Conservation (phyloP, 1,139 yeast species). For the Debaryomyces nepalensis region DNA sequence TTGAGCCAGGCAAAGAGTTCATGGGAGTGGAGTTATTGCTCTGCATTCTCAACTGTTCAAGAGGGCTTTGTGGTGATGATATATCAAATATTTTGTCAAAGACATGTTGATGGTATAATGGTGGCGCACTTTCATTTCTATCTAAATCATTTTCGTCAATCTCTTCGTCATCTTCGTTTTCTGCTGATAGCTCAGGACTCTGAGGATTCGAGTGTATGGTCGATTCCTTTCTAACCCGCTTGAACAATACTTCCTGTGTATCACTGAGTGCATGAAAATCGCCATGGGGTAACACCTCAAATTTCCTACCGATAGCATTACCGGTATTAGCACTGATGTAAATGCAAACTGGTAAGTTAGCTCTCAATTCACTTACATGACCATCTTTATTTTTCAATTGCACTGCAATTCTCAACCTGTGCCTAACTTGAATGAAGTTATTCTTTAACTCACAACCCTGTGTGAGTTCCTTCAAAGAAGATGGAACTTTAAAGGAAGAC, state of each 20-base stretch:
- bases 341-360: constrained; percentile 64
- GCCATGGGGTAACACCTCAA: constrained; percentile 56
- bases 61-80: constrained; percentile 41
- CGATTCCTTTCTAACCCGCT: constrained; percentile 20
- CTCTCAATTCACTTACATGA: constrained; percentile 68
- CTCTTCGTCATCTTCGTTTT: constrained; percentile 21
- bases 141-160: constrained; percentile 32
- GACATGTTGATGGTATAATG: constrained; percentile 44
- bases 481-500: constrained; percentile 55
- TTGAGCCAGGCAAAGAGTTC: constrained; percentile 25
- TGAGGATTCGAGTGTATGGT: constrained; percentile 16
- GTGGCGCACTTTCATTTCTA: constrained; percentile 43
- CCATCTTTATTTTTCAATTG: constrained; percentile 64
- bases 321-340: constrained; percentile 61
- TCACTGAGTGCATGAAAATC: constrained; percentile 44
- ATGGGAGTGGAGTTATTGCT: constrained; percentile 21
- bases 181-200: constrained; percentile 20
- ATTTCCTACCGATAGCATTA: constrained; percentile 54
- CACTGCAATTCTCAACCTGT: constrained; percentile 60
- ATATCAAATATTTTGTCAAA: constrained; percentile 44
- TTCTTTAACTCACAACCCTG: constrained; percentile 60
- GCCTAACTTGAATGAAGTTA: constrained; percentile 59
- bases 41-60: constrained; percentile 42
- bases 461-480: constrained; percentile 53
- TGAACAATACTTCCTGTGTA: constrained; percentile 44